phyloP scores from a whole-genome alignment of 1,284 basidiomycete species.

The Neolentinus lepideus region DNA sequence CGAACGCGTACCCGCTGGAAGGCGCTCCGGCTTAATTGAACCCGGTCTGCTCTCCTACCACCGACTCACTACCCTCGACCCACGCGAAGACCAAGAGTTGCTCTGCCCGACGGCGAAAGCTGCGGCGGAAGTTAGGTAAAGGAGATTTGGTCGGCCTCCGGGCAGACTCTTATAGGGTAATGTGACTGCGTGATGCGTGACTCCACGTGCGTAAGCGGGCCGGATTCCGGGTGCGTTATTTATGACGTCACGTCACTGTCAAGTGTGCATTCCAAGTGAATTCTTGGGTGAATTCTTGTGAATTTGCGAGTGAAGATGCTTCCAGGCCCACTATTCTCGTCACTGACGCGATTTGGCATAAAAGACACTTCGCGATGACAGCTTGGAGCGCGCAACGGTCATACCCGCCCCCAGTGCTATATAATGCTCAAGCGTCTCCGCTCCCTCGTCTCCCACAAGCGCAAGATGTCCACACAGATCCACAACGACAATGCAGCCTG shows the following conservation, averaged over 20 bases:
- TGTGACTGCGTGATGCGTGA: no score
- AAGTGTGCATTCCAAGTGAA: no score
- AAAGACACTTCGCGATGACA: not conserved
- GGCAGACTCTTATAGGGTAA: not conserved
- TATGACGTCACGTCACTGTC: not conserved
- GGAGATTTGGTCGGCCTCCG: not conserved
- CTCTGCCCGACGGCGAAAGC: constrained; percentile 26
- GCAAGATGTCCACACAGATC: constrained; percentile 21
- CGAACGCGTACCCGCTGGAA: constrained; percentile 32
- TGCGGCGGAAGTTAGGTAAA: not conserved
- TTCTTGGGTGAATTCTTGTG: no score
- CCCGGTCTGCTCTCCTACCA: constrained; percentile 36
- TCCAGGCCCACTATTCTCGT: not conserved
- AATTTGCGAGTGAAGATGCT: not conserved
- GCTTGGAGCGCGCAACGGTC: not conserved
- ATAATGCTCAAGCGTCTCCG: constrained; percentile 36
- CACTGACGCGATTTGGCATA: not conserved
- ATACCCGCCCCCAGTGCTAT: constrained; percentile 2
- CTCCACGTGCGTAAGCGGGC: no score
- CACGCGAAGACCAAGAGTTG: constrained; percentile 34
- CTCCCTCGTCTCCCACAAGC: constrained; percentile 32
- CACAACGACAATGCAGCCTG: constrained; percentile 55
- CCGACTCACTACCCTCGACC: constrained; percentile 43
- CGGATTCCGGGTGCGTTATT: no score
- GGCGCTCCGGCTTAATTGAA: constrained; percentile 78